A percentile compares a stretch with the other conserved stretches of the same genome.
phyloP scores from a whole-genome alignment of 108 stramenopile species.

The Conticribra weissflogii region DNA sequence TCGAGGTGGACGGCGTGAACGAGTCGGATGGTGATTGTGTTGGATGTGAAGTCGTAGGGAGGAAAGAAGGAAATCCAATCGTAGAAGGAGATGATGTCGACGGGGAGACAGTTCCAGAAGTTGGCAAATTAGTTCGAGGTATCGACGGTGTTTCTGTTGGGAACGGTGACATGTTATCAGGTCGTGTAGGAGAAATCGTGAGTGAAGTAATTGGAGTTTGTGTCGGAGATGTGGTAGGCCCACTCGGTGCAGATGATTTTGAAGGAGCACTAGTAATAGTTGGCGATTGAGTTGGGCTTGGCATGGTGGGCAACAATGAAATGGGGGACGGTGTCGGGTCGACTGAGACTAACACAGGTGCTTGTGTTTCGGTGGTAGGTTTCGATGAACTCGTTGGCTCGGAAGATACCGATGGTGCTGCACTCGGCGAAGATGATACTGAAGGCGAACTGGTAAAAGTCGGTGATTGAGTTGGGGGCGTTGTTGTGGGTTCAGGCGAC shows the following conservation, averaged over 20 bases:
- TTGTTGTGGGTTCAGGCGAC: neutral
- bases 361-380: no score
- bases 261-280: neutral
- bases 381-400: no score
- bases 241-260: neutral
- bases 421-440: no score
- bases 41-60: neutral
- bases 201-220: neutral
- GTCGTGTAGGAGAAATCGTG: neutral
- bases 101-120: neutral
- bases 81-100: neutral
- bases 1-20: neutral
- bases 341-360: no score
- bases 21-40: constrained; percentile 1
- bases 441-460: no score
- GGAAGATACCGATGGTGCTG: no score
- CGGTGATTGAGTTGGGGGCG: neutral
- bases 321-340: neutral
- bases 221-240: constrained; percentile 2
- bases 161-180: neutral
- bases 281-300: no score
- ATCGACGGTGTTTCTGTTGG: neutral
- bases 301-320: no score
- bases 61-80: neutral
- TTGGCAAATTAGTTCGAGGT: constrained; percentile 3